Percentiles rank a stretch among this genome's conserved stretches.
Evolutionary conservation across 164 flowering plant species (phyloP).

Genomic region (Hamamelis virginiana): DNA sequence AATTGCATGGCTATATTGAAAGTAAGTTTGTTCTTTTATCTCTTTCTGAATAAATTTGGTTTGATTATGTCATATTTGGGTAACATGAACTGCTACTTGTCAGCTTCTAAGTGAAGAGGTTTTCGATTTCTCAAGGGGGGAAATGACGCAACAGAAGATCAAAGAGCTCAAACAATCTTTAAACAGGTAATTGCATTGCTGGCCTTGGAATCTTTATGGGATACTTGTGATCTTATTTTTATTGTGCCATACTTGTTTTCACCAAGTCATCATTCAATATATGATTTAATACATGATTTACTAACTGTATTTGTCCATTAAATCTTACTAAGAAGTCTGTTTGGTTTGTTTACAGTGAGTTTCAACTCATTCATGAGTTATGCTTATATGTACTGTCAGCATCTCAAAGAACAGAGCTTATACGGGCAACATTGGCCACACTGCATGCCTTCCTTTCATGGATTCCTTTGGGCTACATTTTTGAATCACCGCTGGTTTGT

Average conservation of each 20-base stretch:
- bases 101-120: constrained; percentile 99
- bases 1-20: constrained; percentile 98
- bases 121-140: constrained; percentile 98
- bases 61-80: not conserved
- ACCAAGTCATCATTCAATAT: not conserved
- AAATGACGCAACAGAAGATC: constrained; percentile 97
- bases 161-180: constrained; percentile 94
- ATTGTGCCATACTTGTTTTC: no score
- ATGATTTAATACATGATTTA: not conserved
- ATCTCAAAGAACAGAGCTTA: constrained; percentile 92
- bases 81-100: constrained; percentile 12
- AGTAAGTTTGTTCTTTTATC: constrained; percentile 34
- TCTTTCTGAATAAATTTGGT: not conserved
- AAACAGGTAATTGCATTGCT: constrained; percentile 58
- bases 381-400: constrained; percentile 96
- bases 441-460: constrained; percentile 98
- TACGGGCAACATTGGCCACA: constrained; percentile 90
- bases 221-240: no score
- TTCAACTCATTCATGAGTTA: constrained; percentile 96
- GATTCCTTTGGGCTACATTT: constrained; percentile 98
- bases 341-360: constrained; percentile 66
- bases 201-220: not conserved
- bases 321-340: not conserved
- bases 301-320: not conserved
- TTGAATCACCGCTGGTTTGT: constrained; percentile 93